Evolutionary conservation across 768 basidiomycete species (phyloP).

Genomic region (Kwoniella pini): DNA sequence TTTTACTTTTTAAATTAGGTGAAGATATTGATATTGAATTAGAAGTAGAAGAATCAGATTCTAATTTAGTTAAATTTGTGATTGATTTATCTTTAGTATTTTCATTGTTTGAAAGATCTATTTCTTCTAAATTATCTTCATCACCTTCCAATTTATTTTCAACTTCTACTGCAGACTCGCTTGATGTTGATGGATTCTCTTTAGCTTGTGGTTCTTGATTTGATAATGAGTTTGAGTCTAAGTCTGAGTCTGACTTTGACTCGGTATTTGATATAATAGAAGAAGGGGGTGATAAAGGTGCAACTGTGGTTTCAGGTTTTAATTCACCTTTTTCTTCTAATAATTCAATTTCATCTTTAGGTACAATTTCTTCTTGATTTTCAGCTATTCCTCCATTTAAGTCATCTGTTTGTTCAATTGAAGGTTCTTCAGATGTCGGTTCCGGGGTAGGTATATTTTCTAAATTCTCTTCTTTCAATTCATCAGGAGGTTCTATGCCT

Average conservation of each 20-base stretch:
- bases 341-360: slow-evolving; percentile 49
- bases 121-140: too few species aligned
- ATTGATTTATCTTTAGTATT: background rate
- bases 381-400: background rate
- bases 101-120: too few species aligned
- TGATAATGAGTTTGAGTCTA: background rate
- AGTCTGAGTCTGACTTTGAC: background rate
- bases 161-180: too few species aligned
- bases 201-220: background rate
- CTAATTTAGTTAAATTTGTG: background rate
- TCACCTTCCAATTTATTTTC: too few species aligned
- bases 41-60: too few species aligned
- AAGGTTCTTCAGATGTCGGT: background rate
- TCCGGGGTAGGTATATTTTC: background rate
- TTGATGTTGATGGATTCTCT: too few species aligned
- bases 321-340: slow-evolving; percentile 41
- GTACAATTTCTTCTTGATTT: slow-evolving; percentile 18
- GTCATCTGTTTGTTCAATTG: background rate
- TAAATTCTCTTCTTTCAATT: slow-evolving; percentile 9
- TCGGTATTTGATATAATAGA: too few species aligned
- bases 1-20: too few species aligned
- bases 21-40: background rate
- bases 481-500: background rate
- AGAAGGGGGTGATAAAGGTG: slow-evolving; percentile 14
- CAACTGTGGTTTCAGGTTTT: slow-evolving; percentile 17